Evolutionary conservation across 2,329 filamentous ascomycete genomes (phyloP), one percentile per base, ranked within the genome.

Genomic region (Colletotrichum camelliae): DNA sequence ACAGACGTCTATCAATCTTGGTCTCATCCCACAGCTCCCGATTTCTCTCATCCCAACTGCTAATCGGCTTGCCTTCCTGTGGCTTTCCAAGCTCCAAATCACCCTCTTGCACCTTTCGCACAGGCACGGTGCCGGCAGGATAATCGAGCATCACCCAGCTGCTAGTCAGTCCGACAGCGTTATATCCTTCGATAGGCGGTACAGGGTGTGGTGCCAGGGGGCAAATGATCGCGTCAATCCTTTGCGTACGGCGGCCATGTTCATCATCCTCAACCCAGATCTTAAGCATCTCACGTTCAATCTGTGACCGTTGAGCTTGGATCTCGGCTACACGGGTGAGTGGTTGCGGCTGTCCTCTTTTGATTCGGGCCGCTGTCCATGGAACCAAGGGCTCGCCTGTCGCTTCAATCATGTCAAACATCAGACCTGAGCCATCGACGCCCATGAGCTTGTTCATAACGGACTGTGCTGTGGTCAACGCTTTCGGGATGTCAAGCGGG

Each of bases 171-270:
- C 74, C 74, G 1, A 76, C 74, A 0, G 74, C 74, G 6, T 76
- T 76, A 12, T 82, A 85, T 2, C 75, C 72, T 0, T 78, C 71
- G 35, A 88, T 87, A 0, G 85, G 88, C 0, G 91, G 87, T 3
- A 90, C 87, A 0, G 88, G 84, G 79, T 94, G 92, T 3, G 92
- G 90, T 86, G 93, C 90, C 0, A 89, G 87, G 1, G 92, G 92
- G 77, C 88, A 86, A 0, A 94, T 80, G 0, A 94, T 78, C 0
- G 92, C 83, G 78, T 94, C 92, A 0, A 92, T 37, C 64, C 15
- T 68, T 29, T 69, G 70, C 9, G 24, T 35, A 7, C 74, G 43
- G 6, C 64, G 70, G 1, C 64, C 74, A 1, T 27, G 24, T 3
- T 27, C 70, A 13, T 76, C 74, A 12, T 73, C 43, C 43, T 73